A percentile compares a stretch with the other conserved stretches of the same genome.
These are phyloP conservation scores for Fusarium sp. DNA, from an alignment of 2,329 filamentous ascomycete species.

Conservation along the genomic window DNA sequence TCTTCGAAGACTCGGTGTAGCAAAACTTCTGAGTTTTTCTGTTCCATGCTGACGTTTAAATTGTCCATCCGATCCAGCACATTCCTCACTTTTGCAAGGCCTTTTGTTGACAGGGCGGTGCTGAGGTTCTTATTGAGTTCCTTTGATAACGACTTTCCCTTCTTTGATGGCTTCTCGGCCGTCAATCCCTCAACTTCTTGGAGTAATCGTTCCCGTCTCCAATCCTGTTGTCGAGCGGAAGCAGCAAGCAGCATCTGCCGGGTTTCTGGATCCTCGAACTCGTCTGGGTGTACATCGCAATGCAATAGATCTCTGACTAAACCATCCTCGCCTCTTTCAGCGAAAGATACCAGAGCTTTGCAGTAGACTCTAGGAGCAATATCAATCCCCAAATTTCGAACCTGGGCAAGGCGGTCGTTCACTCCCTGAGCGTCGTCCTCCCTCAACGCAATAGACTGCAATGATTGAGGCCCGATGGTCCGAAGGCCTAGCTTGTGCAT, in stretches of 20 bases:
- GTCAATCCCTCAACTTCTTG: slow-evolving; percentile 50
- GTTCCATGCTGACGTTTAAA: slow-evolving; percentile 42
- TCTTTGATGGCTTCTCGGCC: slow-evolving; percentile 14
- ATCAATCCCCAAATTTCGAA: slow-evolving; percentile 70
- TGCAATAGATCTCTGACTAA: slow-evolving; percentile 57
- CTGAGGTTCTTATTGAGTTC: slow-evolving; percentile 40
- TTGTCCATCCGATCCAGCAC: slow-evolving; percentile 49
- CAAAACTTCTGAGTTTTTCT: slow-evolving; percentile 42
- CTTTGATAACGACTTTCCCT: slow-evolving; percentile 29
- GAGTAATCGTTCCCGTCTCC: slow-evolving; percentile 55
- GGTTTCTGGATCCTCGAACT: slow-evolving; percentile 59
- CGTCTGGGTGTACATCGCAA: slow-evolving; percentile 64
- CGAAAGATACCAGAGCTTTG: slow-evolving; percentile 71
- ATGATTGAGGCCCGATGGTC: slow-evolving; percentile 75
- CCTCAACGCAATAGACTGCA: slow-evolving; percentile 79
- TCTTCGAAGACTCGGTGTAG: slow-evolving; percentile 42
- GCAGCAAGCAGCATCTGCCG: slow-evolving; percentile 52
- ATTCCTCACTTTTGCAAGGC: slow-evolving; percentile 38
- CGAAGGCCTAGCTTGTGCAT: slow-evolving; percentile 75
- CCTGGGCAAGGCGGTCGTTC: slow-evolving; percentile 64
- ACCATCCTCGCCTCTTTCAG: slow-evolving; percentile 61
- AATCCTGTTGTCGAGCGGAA: slow-evolving; percentile 47
- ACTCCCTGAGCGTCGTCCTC: slow-evolving; percentile 66
- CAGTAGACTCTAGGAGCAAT: slow-evolving; percentile 71
- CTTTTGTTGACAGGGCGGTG: slow-evolving; percentile 12